Evolutionary conservation across 139 green algal species (phyloP), one percentile per base, ranked within the genome.

Genomic region (Tetraselmis striata): DNA sequence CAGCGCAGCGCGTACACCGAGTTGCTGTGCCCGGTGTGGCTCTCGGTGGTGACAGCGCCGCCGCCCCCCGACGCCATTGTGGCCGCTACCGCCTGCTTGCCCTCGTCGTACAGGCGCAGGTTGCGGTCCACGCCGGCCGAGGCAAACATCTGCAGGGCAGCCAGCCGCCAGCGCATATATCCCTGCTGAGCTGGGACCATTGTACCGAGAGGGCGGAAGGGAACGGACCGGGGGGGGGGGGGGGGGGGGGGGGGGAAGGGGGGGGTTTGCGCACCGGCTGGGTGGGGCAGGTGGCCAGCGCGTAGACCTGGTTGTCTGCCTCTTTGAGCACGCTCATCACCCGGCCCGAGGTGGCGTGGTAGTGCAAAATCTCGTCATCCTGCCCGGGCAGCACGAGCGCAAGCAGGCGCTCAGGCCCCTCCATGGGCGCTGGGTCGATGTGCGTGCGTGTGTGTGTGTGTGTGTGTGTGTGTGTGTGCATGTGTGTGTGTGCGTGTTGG

Each of bases 61-160:
- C 90, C 88, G 75, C 87, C 85, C 1, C 80, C 76, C 30, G 92
- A 80, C 22, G 59, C 81, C 1, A 84, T 31, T 0, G 45, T 83
- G 2, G 31, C 23, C 59, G 28, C 25, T 1, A 85, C 23, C 78
- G 5, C 81, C 27, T 32, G 78, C 27, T 45, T 84, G 2, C 23
- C 31, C 28, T 92, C 90, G 31, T 92, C 88, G 58, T 93, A 93
- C 31, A 90, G 84, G 25, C 88, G 90, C 23, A 93, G 83, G 1
- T 76, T 30, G 0, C 23, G n/a, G 32, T 93, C 90, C 0, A 75
- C 75, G 67, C 90, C 90, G 18, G 85, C 84, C 1, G 86, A 84
- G 1, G 85, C 88, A 76, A 88, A 91, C 28, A 85, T 28, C 86
- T 89, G 79, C 25, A 31, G 77, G 29, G 0, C 28, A 1, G 32